These are phyloP conservation scores for Nothophoma quercina DNA, from an alignment of 2,329 filamentous ascomycete genomes.

Conservation along the genomic window DNA sequence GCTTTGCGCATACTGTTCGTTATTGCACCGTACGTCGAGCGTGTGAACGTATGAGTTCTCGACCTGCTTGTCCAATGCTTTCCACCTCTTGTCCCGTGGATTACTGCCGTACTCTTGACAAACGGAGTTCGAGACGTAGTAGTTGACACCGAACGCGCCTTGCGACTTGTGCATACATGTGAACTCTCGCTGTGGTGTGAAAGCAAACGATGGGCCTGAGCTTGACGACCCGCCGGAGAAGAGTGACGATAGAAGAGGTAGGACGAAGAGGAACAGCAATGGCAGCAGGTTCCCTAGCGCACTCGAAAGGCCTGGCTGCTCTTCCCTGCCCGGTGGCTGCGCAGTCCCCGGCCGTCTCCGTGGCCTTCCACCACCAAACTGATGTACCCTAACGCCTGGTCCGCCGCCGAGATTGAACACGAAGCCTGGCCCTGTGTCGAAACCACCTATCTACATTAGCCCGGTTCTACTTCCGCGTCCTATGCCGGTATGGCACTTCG, in stretches of 20 bases:
- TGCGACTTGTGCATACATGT: slow-evolving; percentile 75
- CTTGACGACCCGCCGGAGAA: slow-evolving; percentile 64
- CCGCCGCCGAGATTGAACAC: slow-evolving; percentile 95
- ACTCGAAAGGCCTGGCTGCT: slow-evolving; percentile 58
- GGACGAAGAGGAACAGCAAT: slow-evolving; percentile 81
- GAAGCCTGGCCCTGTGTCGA: slow-evolving; percentile 84
- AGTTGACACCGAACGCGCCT: slow-evolving; percentile 75
- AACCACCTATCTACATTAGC: slow-evolving; percentile 57
- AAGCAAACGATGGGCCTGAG: slow-evolving; percentile 74
- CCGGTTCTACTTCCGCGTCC: slow-evolving; percentile 10
- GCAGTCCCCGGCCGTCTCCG: slow-evolving; percentile 72
- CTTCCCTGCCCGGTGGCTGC: slow-evolving; percentile 62
- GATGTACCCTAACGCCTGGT: slow-evolving; percentile 90
- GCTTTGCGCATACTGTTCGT: slow-evolving; percentile 71
- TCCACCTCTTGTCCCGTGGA: slow-evolving; percentile 66
- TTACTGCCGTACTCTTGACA: slow-evolving; percentile 69
- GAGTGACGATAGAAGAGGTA: slow-evolving; percentile 81
- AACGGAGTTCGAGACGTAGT: slow-evolving; percentile 84
- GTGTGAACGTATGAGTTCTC: slow-evolving; percentile 75
- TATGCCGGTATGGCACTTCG: slow-evolving; percentile 12
- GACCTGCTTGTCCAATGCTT: slow-evolving; percentile 77
- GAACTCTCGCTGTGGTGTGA: slow-evolving; percentile 75
- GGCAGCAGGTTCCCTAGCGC: slow-evolving; percentile 80
- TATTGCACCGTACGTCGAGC: slow-evolving; percentile 75
- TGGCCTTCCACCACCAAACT: slow-evolving; percentile 84